phyloP scores from a whole-genome alignment of 805 yeast species.

The Hanseniaspora pseudoguilliermondii region DNA sequence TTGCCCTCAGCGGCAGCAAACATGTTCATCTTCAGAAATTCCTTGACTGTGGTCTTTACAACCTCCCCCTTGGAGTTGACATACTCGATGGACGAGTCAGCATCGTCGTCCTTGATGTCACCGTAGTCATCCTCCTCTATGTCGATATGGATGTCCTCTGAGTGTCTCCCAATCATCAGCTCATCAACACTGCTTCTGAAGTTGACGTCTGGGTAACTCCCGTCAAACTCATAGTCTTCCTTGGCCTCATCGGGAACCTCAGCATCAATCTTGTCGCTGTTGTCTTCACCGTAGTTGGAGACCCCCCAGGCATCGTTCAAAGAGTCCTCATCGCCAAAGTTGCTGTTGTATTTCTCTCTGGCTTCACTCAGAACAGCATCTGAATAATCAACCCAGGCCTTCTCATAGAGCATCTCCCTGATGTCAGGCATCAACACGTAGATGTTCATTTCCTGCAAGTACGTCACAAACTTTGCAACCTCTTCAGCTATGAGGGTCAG shows the following conservation, averaged over 20 bases:
- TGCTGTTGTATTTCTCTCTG: slow-evolving; percentile 86
- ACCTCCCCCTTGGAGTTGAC: slow-evolving; percentile 8
- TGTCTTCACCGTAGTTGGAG: slow-evolving; percentile 23
- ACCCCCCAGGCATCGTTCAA: slow-evolving; percentile 21
- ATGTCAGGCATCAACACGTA: slow-evolving; percentile 21
- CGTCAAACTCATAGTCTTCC: neutral
- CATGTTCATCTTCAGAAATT: slow-evolving; percentile 38
- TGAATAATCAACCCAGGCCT: slow-evolving; percentile 67
- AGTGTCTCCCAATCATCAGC: slow-evolving; percentile 13
- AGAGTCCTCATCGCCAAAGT: slow-evolving; percentile 59
- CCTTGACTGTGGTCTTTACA: slow-evolving; percentile 6
- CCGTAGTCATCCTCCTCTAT: slow-evolving; percentile 20
- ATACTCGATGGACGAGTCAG: slow-evolving; percentile 14
- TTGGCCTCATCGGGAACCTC: slow-evolving; percentile 12
- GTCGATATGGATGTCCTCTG: slow-evolving; percentile 13
- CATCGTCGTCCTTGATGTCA: slow-evolving; percentile 22
- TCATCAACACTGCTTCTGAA: slow-evolving; percentile 14
- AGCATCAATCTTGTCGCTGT: slow-evolving; percentile 15
- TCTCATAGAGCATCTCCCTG: slow-evolving; percentile 20
- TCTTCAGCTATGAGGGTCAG: slow-evolving; percentile 87
- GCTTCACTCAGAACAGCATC: slow-evolving; percentile 73
- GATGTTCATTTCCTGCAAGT: slow-evolving; percentile 29
- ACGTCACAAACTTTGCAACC: slow-evolving; percentile 67
- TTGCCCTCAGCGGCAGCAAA: slow-evolving; percentile 37
- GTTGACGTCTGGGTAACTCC: slow-evolving; percentile 14